These are phyloP conservation scores for Ricinus communis DNA, from an alignment of 345 rosid species.

Conservation along the genomic window DNA sequence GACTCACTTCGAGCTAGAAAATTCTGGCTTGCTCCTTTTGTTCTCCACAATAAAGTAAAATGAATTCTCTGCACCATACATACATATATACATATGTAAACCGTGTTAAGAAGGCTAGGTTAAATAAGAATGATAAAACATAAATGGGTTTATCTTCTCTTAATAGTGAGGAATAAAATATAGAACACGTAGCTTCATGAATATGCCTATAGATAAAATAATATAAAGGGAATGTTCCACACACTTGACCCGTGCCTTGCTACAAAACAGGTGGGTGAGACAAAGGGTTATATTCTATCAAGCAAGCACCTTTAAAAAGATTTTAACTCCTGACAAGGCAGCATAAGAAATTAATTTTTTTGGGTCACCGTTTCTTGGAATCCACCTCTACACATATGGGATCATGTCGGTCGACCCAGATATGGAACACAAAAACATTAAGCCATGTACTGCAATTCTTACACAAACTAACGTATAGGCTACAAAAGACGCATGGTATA, in stretches of 20 bases:
- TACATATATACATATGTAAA: neutral
- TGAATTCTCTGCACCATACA: neutral
- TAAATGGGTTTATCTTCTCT: too few relatives aligned
- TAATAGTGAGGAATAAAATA: neutral
- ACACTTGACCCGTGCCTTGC: neutral
- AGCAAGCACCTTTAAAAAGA: neutral
- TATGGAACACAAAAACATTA: neutral
- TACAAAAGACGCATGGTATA: too few relatives aligned
- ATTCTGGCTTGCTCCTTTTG: neutral
- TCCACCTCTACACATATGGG: neutral
- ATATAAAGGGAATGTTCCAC: neutral
- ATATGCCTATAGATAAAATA: neutral
- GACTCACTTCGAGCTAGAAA: slow-evolving; percentile 7
- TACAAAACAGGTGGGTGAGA: too few relatives aligned
- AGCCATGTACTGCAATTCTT: neutral
- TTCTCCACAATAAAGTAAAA: too few relatives aligned
- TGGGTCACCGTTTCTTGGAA: too few relatives aligned
- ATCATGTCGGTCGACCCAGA: too few relatives aligned
- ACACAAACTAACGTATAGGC: neutral
- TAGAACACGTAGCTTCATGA: neutral
- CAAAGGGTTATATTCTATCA: neutral
- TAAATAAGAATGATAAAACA: too few relatives aligned
- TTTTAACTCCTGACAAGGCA: neutral
- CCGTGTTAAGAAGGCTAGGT: neutral
- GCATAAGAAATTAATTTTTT: neutral